Base-by-base conservation (phyloP, 306 rosid species). In the Adenanthera pavonina region DNA sequence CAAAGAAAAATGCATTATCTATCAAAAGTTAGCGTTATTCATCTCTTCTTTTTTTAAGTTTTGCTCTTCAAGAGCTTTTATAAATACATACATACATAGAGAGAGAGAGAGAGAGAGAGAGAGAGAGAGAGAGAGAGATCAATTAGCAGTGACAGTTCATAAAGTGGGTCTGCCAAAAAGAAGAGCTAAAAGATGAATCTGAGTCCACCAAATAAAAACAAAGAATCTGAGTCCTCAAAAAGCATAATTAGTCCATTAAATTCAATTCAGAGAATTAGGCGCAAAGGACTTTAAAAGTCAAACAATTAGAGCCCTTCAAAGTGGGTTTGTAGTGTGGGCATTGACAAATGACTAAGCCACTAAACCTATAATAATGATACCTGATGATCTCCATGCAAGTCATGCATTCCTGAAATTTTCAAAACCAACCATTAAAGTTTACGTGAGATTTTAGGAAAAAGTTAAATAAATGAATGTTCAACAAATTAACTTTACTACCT, bases 201-300 rank as follows among this genome's bases (percentile, higher is more conserved):
- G 68, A 41, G 75, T 59, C 83, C 74, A 40, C 78, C n/a, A n/a
- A n/a, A n/a, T n/a, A n/a, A n/a, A n/a, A n/a, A n/a, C n/a, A n/a
- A n/a, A n/a, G n/a, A n/a, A n/a, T n/a, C n/a, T n/a, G n/a, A n/a
- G n/a, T n/a, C n/a, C n/a, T n/a, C n/a, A n/a, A 78, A 78, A 81
- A 72, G 82, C 74, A 89, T 80, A 85, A 83, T 84, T 82, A 85
- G 72, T 79, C 82, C 86, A 77, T 83, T 8, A 38, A 57, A 34
- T 74, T 69, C 17, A 40, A 61, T 60, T 11, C 30, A 60, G 73
- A 41, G 77, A 77, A 70, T 87, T 87, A 84, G 90, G 91, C 77
- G 25, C 77, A 69, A 85, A 25, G 8, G 68, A 67, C 72, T 70
- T 25, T 20, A 82, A 78, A 75, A 83, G 86, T 86, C 87, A 86